phyloP scores from a whole-genome alignment of 768 basidiomycete genomes.

The Suillus lakei region DNA sequence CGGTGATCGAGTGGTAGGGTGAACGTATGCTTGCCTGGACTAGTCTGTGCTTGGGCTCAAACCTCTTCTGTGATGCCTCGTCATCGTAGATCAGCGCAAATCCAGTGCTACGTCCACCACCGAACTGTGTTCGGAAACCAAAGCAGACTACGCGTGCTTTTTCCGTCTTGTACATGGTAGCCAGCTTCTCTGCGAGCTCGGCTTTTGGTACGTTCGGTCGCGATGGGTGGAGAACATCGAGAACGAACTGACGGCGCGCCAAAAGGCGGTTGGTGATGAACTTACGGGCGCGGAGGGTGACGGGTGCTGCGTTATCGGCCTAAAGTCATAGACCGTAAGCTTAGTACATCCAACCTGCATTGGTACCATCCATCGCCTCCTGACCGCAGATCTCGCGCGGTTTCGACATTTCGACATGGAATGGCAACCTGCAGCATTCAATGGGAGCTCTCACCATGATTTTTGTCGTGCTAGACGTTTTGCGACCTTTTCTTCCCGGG shows the following conservation, averaged over 20 bases:
- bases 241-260: conserved; percentile 93
- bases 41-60: conserved; percentile 95
- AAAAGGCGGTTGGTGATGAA: conserved; percentile 99
- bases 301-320: conserved; percentile 82
- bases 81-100: conserved; percentile 98
- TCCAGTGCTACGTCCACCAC: conserved; percentile 97
- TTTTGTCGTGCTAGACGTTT: conserved; percentile 26
- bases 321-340: conserved; percentile 36
- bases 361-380: conserved; percentile 32
- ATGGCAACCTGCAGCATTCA: conserved; percentile 23
- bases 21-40: conserved; percentile 73
- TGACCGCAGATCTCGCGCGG: conserved; percentile 14
- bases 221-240: conserved; percentile 95
- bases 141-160: conserved; percentile 92
- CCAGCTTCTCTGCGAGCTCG: conserved; percentile 93
- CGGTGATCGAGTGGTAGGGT: background rate
- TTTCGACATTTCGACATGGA: conserved; percentile 1
- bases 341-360: conserved; percentile 25
- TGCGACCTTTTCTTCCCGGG: conserved; percentile 29
- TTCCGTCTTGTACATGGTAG: conserved; percentile 89
- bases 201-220: conserved; percentile 92
- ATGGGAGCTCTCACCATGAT: conserved; percentile 41
- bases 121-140: conserved; percentile 94
- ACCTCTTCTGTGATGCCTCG: conserved; percentile 92
- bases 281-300: conserved; percentile 98